phyloP scores from a whole-genome alignment of 225 moss, liverwort and hornwort genomes.

The Antitrichia curtipendula region DNA sequence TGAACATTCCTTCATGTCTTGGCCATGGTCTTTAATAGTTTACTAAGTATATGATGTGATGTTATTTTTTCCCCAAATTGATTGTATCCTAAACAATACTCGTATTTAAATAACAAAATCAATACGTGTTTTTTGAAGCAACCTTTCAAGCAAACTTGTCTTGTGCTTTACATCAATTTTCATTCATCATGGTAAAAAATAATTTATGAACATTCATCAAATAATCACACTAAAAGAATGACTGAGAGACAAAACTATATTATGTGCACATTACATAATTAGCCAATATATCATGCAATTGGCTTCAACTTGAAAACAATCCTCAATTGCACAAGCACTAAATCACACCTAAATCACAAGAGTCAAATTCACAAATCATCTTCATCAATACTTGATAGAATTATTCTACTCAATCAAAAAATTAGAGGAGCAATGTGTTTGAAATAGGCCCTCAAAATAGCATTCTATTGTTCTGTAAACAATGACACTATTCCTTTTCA shows the following conservation, averaged over 20 bases:
- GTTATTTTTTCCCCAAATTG: neutral
- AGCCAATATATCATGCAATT: too few species aligned
- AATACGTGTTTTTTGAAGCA: fast-evolving
- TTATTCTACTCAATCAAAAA: neutral
- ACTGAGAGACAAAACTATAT: too few species aligned
- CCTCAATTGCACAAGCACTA: slow-evolving; percentile 38
- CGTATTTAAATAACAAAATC: neutral
- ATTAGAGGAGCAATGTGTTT: neutral
- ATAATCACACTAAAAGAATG: too few species aligned
- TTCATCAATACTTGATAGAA: neutral
- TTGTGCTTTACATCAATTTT: neutral
- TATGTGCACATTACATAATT: too few species aligned
- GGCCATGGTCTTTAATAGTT: neutral
- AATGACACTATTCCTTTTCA: too few species aligned
- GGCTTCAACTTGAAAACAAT: too few species aligned
- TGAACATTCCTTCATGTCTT: neutral
- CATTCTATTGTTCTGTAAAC: too few species aligned
- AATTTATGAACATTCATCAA: too few species aligned
- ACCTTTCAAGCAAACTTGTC: neutral
- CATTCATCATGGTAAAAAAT: neutral
- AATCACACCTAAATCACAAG: neutral
- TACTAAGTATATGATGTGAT: neutral
- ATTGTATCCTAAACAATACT: neutral
- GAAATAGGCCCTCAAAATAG: neutral
- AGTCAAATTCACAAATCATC: neutral